phyloP scores from a whole-genome alignment of 2,329 filamentous ascomycete genomes.

The Diplocarpon rosae region DNA sequence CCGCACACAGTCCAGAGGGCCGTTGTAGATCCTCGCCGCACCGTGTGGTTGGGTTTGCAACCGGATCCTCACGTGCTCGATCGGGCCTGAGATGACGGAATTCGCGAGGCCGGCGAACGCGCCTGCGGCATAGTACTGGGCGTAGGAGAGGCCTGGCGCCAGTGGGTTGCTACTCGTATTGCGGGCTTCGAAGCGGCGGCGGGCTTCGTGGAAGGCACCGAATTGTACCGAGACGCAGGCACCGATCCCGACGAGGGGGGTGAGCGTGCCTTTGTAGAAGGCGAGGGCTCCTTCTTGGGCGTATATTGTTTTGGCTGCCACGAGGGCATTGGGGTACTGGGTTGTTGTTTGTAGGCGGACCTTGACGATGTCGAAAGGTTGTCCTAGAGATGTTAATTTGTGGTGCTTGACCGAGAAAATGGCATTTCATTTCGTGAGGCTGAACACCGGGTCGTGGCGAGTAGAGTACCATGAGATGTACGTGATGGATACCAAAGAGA shows the following conservation, averaged over 20 bases:
- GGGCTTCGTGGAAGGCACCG: conserved; percentile 88
- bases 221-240: conserved; percentile 98
- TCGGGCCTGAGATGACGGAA: conserved; percentile 75
- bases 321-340: conserved; percentile 68
- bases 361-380: conserved; percentile 87
- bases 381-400: conserved; percentile 35
- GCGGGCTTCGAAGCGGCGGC: conserved; percentile 69
- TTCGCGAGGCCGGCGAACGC: conserved; percentile 91
- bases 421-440: background rate
- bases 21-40: conserved; percentile 62
- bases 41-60: conserved; percentile 95
- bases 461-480: too few relatives aligned
- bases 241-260: conserved; percentile 87
- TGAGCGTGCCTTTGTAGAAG: conserved; percentile 98
- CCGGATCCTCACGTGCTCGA: conserved; percentile 93
- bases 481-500: too few relatives aligned
- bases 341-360: conserved; percentile 86
- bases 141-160: conserved; percentile 52
- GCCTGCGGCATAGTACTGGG: conserved; percentile 81
- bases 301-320: conserved; percentile 75
- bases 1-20: conserved; percentile 81
- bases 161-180: conserved; percentile 41
- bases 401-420: background rate
- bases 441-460: background rate
- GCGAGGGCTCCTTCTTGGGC: conserved; percentile 77